Conservation (phyloP, 495 filamentous ascomycete species). For the Friedmanniomyces endolithicus region DNA sequence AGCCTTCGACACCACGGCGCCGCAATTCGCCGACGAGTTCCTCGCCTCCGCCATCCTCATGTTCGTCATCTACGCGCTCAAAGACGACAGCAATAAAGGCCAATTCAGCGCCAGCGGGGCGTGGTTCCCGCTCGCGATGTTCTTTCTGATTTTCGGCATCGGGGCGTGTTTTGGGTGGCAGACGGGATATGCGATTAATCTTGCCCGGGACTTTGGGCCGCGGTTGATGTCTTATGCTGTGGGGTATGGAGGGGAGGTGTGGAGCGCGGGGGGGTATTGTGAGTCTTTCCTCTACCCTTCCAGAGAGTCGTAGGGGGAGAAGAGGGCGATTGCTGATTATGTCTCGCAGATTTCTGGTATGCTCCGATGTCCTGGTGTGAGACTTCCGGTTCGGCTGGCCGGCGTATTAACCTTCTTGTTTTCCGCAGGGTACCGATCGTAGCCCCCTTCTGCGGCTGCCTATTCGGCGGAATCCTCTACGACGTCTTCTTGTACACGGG, state of each 20-base stretch:
- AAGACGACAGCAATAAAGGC: constrained; percentile 38
- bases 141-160: constrained; percentile 56
- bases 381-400: constrained; percentile 1
- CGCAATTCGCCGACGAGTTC: constrained; percentile 52
- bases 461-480: constrained; percentile 22
- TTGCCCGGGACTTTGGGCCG: constrained; percentile 55
- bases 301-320: no score
- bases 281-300: neutral
- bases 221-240: constrained; percentile 46
- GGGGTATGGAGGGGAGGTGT: constrained; percentile 52
- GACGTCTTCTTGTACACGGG: constrained; percentile 24
- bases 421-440: constrained; percentile 19
- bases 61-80: constrained; percentile 55
- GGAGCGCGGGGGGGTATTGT: constrained; percentile 39
- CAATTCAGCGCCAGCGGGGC: constrained; percentile 8
- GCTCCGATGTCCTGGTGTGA: neutral
- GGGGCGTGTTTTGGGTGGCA: constrained; percentile 59
- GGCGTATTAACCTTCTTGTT: no score
- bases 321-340: neutral
- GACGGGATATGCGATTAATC: constrained; percentile 57
- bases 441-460: constrained; percentile 20
- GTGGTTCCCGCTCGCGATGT: constrained; percentile 28
- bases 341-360: neutral
- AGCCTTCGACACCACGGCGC: constrained; percentile 43
- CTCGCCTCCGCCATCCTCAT: constrained; percentile 48